phyloP scores from a whole-genome alignment of 225 moss, liverwort and hornwort species.

The Lunularia cruciata region DNA sequence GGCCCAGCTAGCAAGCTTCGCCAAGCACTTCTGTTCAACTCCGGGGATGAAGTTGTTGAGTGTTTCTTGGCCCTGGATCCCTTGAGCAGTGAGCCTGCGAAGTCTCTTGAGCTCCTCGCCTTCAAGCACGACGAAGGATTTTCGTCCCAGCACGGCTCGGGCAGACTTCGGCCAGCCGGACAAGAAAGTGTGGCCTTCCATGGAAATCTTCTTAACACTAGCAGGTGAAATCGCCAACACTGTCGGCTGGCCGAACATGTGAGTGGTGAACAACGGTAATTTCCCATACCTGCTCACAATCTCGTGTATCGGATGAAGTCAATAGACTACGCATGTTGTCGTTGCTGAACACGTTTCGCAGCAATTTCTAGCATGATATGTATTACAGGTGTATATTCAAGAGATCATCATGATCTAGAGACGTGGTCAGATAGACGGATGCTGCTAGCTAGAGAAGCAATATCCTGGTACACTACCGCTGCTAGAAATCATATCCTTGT shows the following conservation, averaged over 20 bases:
- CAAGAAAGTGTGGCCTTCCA: conserved; percentile 13
- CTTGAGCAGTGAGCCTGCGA: conserved; percentile 24
- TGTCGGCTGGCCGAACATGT: conserved; percentile 36
- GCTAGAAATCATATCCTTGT: too few species aligned
- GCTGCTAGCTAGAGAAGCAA: too few species aligned
- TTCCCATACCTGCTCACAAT: conserved; percentile 28
- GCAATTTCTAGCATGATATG: too few species aligned
- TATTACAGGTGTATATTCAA: too few species aligned
- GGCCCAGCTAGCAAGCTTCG: conserved; percentile 11
- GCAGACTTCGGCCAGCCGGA: conserved; percentile 38
- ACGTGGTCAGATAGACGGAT: too few species aligned
- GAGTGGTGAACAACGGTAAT: conserved; percentile 18
- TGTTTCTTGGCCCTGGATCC: conserved; percentile 23
- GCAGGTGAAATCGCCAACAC: conserved; percentile 29
- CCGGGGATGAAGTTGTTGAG: conserved; percentile 18
- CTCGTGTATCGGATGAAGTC: too few species aligned
- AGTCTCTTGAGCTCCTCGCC: conserved; percentile 33
- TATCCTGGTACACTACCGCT: too few species aligned
- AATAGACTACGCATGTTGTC: too few species aligned
- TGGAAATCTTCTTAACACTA: conserved; percentile 29
- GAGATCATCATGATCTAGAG: too few species aligned
- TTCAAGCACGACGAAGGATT: conserved; percentile 31
- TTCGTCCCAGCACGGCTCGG: conserved; percentile 21
- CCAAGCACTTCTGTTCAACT: conserved; percentile 14
- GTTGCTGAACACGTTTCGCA: too few species aligned